phyloP scores from a whole-genome alignment of 1,139 yeast genomes.

The Kodamaea sp. region DNA sequence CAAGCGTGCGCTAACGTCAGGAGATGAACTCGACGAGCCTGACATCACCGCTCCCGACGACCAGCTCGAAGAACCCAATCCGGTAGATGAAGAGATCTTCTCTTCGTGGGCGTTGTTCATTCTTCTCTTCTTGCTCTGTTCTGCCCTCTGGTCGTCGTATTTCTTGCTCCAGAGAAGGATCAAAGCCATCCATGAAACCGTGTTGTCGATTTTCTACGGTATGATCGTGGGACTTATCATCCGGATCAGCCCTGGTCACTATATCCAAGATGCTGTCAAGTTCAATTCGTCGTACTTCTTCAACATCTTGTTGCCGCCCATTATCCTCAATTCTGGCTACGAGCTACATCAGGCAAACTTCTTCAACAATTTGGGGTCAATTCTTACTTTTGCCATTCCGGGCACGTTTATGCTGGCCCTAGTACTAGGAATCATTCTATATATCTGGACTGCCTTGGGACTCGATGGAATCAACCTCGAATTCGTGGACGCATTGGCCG shows the following conservation, averaged over 20 bases:
- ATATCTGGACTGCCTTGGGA: slow-evolving; percentile 89
- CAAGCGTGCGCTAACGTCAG: slow-evolving; percentile 31
- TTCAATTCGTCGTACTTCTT: slow-evolving; percentile 94
- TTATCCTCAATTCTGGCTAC: slow-evolving; percentile 93
- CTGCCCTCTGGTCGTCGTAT: slow-evolving; percentile 94
- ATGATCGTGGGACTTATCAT: slow-evolving; percentile 93
- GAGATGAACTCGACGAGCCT: slow-evolving; percentile 40
- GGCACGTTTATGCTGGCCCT: slow-evolving; percentile 93
- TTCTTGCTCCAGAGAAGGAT: slow-evolving; percentile 88
- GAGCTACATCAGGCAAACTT: slow-evolving; percentile 95
- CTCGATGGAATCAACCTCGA: slow-evolving; percentile 85
- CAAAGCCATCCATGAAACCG: slow-evolving; percentile 96
- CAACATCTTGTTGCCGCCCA: slow-evolving; percentile 92
- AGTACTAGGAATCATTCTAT: slow-evolving; percentile 82
- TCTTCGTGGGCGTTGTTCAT: slow-evolving; percentile 97
- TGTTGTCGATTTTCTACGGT: slow-evolving; percentile 91
- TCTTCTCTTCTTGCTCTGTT: slow-evolving; percentile 71
- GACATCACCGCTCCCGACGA: slow-evolving; percentile 56
- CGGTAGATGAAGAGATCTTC: slow-evolving; percentile 93
- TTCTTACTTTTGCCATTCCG: slow-evolving; percentile 92
- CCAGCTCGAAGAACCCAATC: slow-evolving; percentile 65
- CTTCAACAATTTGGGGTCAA: slow-evolving; percentile 88
- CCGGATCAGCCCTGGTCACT: slow-evolving; percentile 91
- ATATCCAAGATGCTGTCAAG: slow-evolving; percentile 94
- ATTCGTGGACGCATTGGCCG: slow-evolving; percentile 93